These are phyloP conservation scores for Lippia alba DNA, from an alignment of 305 asterid species.

Conservation along the genomic window DNA sequence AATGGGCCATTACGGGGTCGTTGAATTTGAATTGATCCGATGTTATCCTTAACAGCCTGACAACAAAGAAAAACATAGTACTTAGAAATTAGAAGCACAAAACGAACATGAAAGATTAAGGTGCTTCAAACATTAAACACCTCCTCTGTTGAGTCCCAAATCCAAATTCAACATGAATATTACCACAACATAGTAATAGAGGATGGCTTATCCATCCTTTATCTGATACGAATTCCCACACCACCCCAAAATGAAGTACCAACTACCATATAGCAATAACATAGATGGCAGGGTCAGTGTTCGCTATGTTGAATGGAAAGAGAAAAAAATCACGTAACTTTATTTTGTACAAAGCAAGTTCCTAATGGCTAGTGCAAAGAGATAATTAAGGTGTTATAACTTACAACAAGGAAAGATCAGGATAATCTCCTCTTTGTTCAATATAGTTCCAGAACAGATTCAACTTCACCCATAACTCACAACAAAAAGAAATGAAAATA, in stretches of 20 bases:
- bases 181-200: background rate
- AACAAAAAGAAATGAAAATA: conserved; percentile 8
- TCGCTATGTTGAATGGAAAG: no score
- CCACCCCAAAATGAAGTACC: background rate
- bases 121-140: conserved; percentile 17
- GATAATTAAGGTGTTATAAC: no score
- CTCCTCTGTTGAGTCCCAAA: conserved; percentile 8
- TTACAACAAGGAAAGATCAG: no score
- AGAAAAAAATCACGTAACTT: no score
- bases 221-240: background rate
- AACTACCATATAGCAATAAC: background rate
- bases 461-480: conserved; percentile 11
- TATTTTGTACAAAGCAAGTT: no score
- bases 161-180: conserved; percentile 12
- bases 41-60: conserved; percentile 95
- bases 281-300: no score
- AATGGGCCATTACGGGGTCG: conserved; percentile 95
- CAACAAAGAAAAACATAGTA: conserved; percentile 16
- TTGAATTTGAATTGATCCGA: conserved; percentile 88
- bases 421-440: no score
- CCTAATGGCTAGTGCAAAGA: no score
- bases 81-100: conserved; percentile 4
- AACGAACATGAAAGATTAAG: conserved; percentile 16
- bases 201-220: conserved; percentile 16
- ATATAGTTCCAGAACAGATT: background rate